These are phyloP conservation scores for Eucalyptus coolabah DNA, from an alignment of 345 rosid species.

Conservation along the genomic window DNA sequence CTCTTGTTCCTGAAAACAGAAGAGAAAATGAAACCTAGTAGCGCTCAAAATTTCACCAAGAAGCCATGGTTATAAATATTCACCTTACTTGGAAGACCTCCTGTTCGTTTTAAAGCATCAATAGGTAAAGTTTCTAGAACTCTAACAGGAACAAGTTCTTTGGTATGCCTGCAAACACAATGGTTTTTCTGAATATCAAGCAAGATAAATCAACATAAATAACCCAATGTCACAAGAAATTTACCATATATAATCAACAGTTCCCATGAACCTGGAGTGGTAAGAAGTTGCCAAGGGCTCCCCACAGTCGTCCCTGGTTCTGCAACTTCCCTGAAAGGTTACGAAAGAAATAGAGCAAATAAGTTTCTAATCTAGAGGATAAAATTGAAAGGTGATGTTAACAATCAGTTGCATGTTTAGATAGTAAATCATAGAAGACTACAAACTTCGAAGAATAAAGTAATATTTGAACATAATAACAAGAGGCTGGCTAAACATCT, in stretches of 20 bases:
- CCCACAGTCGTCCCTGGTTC: slow-evolving; percentile 53
- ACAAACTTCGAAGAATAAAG: background rate
- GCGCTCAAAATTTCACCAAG: background rate
- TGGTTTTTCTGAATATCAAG: background rate
- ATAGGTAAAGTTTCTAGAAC: slow-evolving; percentile 86
- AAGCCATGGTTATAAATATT: background rate
- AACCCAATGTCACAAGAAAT: background rate
- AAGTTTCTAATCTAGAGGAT: background rate
- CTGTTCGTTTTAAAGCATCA: slow-evolving; percentile 40
- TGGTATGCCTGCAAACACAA: slow-evolving; percentile 54
- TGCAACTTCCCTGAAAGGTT: slow-evolving; percentile 40
- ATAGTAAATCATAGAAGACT: background rate
- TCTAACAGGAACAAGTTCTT: slow-evolving; percentile 63
- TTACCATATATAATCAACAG: slow-evolving; percentile 95
- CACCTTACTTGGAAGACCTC: slow-evolving; percentile 84
- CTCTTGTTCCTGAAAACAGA: background rate
- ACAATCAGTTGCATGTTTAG: background rate
- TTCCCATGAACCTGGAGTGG: slow-evolving; percentile 81
- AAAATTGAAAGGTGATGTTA: background rate
- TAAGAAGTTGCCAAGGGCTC: slow-evolving; percentile 92
- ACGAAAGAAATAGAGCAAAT: background rate
- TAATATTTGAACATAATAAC: background rate
- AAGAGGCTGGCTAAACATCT: background rate
- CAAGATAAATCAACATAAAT: background rate
- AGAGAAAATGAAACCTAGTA: background rate